Percentiles rank a stretch among this genome's conserved stretches.
Conservation (phyloP, 2,329 filamentous ascomycete species). For the Colletotrichum zoysiae region DNA sequence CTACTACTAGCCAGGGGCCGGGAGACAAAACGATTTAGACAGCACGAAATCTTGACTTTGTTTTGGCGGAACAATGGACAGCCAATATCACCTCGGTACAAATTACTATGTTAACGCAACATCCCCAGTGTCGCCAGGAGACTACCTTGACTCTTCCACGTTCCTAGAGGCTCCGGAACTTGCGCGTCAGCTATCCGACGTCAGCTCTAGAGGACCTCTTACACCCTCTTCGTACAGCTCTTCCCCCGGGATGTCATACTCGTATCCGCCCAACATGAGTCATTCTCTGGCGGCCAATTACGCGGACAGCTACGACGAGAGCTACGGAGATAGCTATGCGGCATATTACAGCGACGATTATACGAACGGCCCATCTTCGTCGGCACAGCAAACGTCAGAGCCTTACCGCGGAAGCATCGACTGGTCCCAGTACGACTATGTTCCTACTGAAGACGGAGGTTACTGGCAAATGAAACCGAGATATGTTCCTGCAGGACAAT, state of each 20-base stretch:
- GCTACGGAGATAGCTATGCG: conserved; percentile 17
- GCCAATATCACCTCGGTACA: conserved; percentile 29
- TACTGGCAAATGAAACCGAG: conserved; percentile 41
- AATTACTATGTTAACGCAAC: conserved; percentile 38
- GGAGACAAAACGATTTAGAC: conserved; percentile 36
- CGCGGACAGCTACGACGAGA: conserved; percentile 14
- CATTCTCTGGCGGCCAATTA: conserved; percentile 33
- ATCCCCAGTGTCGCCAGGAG: conserved; percentile 38
- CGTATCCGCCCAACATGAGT: conserved; percentile 35
- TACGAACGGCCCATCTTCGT: conserved; percentile 29
- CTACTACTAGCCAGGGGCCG: conserved; percentile 39
- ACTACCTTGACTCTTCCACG: conserved; percentile 35
- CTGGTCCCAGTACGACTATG: conserved; percentile 41
- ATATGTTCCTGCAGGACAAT: conserved; percentile 37
- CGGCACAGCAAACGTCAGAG: conserved; percentile 31
- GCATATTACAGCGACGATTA: conserved; percentile 36
- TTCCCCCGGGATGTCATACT: conserved; percentile 39
- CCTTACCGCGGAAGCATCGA: conserved; percentile 33
- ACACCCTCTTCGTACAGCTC: conserved; percentile 41
- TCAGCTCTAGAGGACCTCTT: conserved; percentile 39
- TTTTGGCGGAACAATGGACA: conserved; percentile 31
- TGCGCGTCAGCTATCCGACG: conserved; percentile 34
- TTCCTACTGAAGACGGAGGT: conserved; percentile 41
- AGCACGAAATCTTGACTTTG: conserved; percentile 23
- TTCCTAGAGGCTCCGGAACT: conserved; percentile 37